A percentile compares a stretch with the other conserved stretches of the same genome.
Conservation (phyloP, 108 stramenopile species). For the Hondaea fermentalgiana region DNA sequence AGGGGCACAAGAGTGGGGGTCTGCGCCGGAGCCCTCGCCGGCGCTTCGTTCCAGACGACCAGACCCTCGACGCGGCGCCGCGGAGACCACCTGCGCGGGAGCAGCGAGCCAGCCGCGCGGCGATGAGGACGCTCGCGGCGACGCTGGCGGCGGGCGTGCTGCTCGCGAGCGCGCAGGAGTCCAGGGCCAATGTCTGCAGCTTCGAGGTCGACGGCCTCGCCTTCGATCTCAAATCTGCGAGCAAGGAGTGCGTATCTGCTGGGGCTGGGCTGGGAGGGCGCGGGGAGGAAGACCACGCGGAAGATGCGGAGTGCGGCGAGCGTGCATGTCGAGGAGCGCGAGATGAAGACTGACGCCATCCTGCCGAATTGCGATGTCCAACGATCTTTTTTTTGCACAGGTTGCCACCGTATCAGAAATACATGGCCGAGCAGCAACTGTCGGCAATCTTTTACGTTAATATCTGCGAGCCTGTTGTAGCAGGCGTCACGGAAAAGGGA, state of each 20-base stretch:
- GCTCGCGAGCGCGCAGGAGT: not conserved
- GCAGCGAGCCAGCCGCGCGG: too few relatives aligned
- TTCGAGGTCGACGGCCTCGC: not conserved
- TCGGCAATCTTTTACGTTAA: not conserved
- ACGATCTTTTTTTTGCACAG: not conserved
- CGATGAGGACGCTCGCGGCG: too few relatives aligned
- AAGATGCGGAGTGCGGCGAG: not conserved
- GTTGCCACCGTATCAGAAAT: not conserved
- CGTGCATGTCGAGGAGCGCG: not conserved
- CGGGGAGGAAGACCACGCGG: not conserved
- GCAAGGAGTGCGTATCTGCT: not conserved
- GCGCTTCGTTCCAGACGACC: too few relatives aligned
- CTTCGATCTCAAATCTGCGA: not conserved
- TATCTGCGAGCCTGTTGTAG: not conserved
- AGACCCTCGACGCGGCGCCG: too few relatives aligned
- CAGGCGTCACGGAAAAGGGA: not conserved
- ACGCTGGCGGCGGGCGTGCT: not conserved
- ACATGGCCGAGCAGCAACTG: not conserved
- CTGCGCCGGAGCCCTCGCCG: too few relatives aligned
- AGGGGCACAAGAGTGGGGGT: too few relatives aligned
- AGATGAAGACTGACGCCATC: not conserved
- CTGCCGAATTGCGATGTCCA: not conserved
- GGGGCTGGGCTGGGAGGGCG: not conserved
- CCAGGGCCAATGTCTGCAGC: not conserved
- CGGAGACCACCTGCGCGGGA: too few relatives aligned